Evolutionary conservation across 306 rosid genomes (phyloP).

Genomic region (Trifolium repens): DNA sequence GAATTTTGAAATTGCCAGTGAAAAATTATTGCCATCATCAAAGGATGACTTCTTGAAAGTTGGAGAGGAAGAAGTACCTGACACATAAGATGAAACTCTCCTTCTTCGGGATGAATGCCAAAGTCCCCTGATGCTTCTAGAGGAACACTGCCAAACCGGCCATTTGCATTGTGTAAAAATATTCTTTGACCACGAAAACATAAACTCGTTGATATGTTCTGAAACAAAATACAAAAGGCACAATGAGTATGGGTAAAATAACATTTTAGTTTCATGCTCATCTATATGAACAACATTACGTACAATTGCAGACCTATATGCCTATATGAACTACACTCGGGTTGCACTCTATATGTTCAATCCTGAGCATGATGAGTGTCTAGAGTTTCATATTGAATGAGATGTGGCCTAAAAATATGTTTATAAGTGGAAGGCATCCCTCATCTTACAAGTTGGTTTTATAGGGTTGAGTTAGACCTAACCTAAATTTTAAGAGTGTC

Average conservation of each 20-base stretch:
- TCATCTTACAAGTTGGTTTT: background rate
- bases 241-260: slow-evolving; percentile 17
- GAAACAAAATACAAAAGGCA: slow-evolving; percentile 46
- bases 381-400: background rate
- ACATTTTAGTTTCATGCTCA: slow-evolving; percentile 32
- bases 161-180: slow-evolving; percentile 91
- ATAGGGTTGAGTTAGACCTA: background rate
- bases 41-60: slow-evolving; percentile 30
- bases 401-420: background rate
- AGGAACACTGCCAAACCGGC: slow-evolving; percentile 90
- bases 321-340: background rate
- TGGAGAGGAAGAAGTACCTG: slow-evolving; percentile 56
- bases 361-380: background rate
- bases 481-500: background rate
- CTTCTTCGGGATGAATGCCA: slow-evolving; percentile 95
- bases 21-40: slow-evolving; percentile 8
- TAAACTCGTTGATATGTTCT: slow-evolving; percentile 78
- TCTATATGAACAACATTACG: slow-evolving; percentile 27
- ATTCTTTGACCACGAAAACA: slow-evolving; percentile 95
- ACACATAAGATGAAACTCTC: slow-evolving; percentile 98
- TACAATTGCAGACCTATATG: slow-evolving; percentile 10
- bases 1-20: slow-evolving; percentile 8
- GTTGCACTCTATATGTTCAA: background rate
- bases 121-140: slow-evolving; percentile 97
- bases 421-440: background rate